A percentile compares a stretch with the other conserved stretches of the same genome.
phyloP scores from a whole-genome alignment of 2,329 filamentous ascomycete species.

The Tolypocladium sp. region DNA sequence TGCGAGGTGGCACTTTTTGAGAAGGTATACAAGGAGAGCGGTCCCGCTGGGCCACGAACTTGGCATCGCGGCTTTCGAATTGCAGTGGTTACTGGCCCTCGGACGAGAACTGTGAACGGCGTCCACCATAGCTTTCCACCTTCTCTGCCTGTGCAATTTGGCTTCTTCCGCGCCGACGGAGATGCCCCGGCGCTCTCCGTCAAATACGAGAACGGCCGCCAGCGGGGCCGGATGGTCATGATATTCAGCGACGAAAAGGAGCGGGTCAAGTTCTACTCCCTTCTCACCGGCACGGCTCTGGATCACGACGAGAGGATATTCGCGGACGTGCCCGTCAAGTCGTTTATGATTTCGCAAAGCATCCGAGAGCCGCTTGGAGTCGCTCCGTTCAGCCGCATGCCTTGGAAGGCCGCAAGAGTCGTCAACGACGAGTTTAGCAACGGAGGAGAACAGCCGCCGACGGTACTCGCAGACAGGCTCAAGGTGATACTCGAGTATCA shows the following conservation, averaged over 20 bases:
- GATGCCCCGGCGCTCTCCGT: constrained; percentile 62
- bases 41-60: constrained; percentile 62
- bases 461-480: constrained; percentile 67
- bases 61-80: constrained; percentile 75
- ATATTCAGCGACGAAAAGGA: constrained; percentile 69
- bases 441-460: constrained; percentile 50
- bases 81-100: constrained; percentile 67
- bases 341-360: constrained; percentile 51
- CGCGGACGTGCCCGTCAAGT: constrained; percentile 57
- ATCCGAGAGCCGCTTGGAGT: constrained; percentile 40
- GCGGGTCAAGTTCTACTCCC: constrained; percentile 59
- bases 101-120: constrained; percentile 67
- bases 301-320: constrained; percentile 60
- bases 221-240: constrained; percentile 64
- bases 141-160: constrained; percentile 64
- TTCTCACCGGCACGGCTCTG: constrained; percentile 65
- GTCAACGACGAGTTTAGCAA: constrained; percentile 62
- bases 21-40: constrained; percentile 54
- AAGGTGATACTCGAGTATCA: constrained; percentile 68
- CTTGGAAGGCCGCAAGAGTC: constrained; percentile 60
- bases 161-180: constrained; percentile 64
- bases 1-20: constrained; percentile 74
- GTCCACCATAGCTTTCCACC: constrained; percentile 62
- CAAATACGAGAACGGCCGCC: constrained; percentile 56
- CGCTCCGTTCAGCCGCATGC: constrained; percentile 38